phyloP scores from a whole-genome alignment of 108 stramenopile genomes.

The Stephanodiscus triporus region DNA sequence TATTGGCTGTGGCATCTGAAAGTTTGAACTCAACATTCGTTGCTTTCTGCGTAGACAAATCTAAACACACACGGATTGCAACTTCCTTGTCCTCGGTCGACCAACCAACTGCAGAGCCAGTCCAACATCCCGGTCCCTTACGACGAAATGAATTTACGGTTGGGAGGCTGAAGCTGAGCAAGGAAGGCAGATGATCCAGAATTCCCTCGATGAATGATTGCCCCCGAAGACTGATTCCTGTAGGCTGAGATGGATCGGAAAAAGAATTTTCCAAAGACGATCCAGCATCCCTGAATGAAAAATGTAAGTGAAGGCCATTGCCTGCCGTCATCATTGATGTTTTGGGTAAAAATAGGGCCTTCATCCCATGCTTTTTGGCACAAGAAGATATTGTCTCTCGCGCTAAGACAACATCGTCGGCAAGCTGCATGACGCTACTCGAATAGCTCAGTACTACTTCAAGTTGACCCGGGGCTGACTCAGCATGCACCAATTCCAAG shows the following conservation, averaged over 20 bases:
- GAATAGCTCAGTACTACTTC: constrained; percentile 75
- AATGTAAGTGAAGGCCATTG: constrained; percentile 80
- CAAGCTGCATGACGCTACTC: constrained; percentile 59
- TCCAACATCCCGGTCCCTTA: constrained; percentile 85
- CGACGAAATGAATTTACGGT: constrained; percentile 76
- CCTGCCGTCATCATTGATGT: constrained; percentile 63
- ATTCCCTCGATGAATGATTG: constrained; percentile 80
- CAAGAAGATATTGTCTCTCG: constrained; percentile 71
- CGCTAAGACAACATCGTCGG: constrained; percentile 69
- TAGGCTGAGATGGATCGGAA: constrained; percentile 15
- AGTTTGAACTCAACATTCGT: constrained; percentile 81
- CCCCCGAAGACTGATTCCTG: constrained; percentile 50
- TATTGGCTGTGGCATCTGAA: constrained; percentile 67
- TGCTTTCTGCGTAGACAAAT: constrained; percentile 41
- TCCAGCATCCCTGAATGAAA: constrained; percentile 58
- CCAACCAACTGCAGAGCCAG: constrained; percentile 72
- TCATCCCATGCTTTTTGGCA: constrained; percentile 54
- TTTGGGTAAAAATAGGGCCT: constrained; percentile 80
- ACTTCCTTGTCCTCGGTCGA: constrained; percentile 79
- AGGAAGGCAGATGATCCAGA: constrained; percentile 62
- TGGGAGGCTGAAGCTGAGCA: constrained; percentile 73
- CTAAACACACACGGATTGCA: constrained; percentile 69
- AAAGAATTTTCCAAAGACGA: constrained; percentile 43
- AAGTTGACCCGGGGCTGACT: constrained; percentile 79
- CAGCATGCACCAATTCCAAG: constrained; percentile 73